Evolutionary conservation across 441 rosid species (phyloP).

Genomic region (Pelargonium australe): DNA sequence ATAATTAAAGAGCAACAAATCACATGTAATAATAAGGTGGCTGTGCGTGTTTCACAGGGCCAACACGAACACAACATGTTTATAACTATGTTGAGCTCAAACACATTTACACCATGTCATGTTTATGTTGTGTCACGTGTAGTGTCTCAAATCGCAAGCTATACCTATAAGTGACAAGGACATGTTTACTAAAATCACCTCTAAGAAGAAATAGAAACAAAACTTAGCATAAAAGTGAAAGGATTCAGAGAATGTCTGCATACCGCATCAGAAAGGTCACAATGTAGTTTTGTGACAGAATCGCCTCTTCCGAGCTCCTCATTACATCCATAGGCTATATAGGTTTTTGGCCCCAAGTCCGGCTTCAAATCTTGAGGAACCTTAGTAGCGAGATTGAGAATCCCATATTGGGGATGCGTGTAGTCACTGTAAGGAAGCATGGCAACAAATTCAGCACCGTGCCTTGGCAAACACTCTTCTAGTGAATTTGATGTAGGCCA

Average conservation of each 20-base stretch:
- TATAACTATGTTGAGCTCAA: no score
- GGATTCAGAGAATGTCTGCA: no score
- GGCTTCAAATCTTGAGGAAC: constrained; percentile 66
- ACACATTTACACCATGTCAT: no score
- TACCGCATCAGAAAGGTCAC: constrained; percentile 95
- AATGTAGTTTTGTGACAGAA: constrained; percentile 88
- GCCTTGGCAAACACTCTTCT: constrained; percentile 83
- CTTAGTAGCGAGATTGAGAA: constrained; percentile 73
- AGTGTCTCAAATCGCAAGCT: no score
- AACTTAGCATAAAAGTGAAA: no score
- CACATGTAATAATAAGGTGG: no score
- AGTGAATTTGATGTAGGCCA: constrained; percentile 93
- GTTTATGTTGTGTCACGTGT: no score
- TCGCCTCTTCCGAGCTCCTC: constrained; percentile 94
- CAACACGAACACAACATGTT: no score
- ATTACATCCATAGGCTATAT: constrained; percentile 66
- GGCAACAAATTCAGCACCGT: constrained; percentile 78
- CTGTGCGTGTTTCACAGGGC: no score
- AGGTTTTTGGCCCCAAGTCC: constrained; percentile 93
- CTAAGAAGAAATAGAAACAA: constrained; percentile 4
- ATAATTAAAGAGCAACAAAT: no score
- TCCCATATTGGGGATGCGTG: constrained; percentile 66
- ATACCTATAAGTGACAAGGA: no score
- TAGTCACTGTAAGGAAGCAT: constrained; percentile 82
- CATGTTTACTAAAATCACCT: no score